These are phyloP conservation scores for Inga oerstediana DNA, from an alignment of 306 rosid species.

Conservation along the genomic window DNA sequence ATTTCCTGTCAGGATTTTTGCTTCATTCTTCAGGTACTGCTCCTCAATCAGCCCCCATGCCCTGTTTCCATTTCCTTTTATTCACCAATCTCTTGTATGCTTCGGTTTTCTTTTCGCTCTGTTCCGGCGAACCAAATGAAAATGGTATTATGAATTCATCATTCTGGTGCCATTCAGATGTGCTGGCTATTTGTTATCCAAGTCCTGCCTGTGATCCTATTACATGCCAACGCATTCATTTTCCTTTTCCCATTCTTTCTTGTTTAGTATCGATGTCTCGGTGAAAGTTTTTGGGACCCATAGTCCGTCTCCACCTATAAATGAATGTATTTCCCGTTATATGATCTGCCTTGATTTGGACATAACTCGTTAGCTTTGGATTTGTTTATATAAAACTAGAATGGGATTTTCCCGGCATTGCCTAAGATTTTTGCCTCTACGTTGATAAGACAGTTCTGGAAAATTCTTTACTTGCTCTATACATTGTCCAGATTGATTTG, in stretches of 20 bases:
- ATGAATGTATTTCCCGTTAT: neutral
- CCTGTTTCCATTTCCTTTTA: neutral
- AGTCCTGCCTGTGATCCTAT: neutral
- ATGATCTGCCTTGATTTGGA: neutral
- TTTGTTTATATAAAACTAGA: constrained; percentile 23
- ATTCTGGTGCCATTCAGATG: neutral
- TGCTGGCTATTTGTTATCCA: neutral
- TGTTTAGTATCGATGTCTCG: constrained; percentile 7
- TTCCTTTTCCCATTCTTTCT: constrained; percentile 8
- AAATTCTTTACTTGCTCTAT: neutral
- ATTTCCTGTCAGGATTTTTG: constrained; percentile 24
- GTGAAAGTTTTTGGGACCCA: constrained; percentile 10
- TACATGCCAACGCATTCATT: neutral
- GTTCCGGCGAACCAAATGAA: neutral
- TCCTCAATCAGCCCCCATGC: neutral
- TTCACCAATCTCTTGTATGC: no score
- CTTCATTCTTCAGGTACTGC: constrained; percentile 54
- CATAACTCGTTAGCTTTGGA: constrained; percentile 10
- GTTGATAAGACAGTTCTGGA: neutral
- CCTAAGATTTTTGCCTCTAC: constrained; percentile 11
- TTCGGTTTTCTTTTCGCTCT: neutral
- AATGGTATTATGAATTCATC: neutral
- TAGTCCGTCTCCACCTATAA: neutral
- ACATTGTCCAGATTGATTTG: constrained; percentile 15
- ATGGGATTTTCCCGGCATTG: constrained; percentile 38